These are phyloP conservation scores for Lecanicillium sp. DNA, from an alignment of 2,329 filamentous ascomycete species.

Conservation along the genomic window DNA sequence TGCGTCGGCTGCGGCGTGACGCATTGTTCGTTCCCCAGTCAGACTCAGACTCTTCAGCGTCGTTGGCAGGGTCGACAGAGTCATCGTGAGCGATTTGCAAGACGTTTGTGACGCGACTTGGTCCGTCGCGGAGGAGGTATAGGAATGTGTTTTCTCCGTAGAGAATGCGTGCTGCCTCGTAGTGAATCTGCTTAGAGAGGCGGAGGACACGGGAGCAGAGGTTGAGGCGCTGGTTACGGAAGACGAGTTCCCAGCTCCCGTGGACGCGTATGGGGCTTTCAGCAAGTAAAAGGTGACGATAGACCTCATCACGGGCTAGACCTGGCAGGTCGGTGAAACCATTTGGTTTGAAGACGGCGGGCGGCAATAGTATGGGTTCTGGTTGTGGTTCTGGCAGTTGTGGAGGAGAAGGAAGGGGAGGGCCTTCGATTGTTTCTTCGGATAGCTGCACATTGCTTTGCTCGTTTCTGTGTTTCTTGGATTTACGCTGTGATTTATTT, in stretches of 20 bases:
- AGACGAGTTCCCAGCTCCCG: slow-evolving; percentile 24
- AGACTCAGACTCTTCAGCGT: slow-evolving; percentile 10
- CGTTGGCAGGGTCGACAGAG: slow-evolving; percentile 10
- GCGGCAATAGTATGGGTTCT: neutral
- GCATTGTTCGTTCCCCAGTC: neutral
- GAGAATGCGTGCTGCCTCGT: slow-evolving; percentile 31
- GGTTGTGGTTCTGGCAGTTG: neutral
- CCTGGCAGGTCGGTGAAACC: slow-evolving; percentile 15
- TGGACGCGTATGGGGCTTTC: slow-evolving; percentile 23
- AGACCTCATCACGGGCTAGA: slow-evolving; percentile 23
- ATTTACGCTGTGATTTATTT: no score
- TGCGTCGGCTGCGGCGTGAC: neutral
- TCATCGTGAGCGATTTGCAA: slow-evolving; percentile 11
- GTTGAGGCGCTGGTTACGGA: slow-evolving; percentile 14
- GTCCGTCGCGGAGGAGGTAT: slow-evolving; percentile 35
- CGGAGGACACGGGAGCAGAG: slow-evolving; percentile 29
- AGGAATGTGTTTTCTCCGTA: slow-evolving; percentile 40
- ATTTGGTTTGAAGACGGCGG: slow-evolving; percentile 1
- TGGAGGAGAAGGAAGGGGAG: neutral
- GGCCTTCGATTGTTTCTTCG: neutral
- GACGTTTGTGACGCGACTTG: slow-evolving; percentile 12
- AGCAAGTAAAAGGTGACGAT: slow-evolving; percentile 21
- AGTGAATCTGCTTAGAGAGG: slow-evolving; percentile 23
- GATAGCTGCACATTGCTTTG: no score
- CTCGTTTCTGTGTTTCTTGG: no score